Conservation (phyloP, 2,329 filamentous ascomycete genomes). For the Scedosporium dehoogii region DNA sequence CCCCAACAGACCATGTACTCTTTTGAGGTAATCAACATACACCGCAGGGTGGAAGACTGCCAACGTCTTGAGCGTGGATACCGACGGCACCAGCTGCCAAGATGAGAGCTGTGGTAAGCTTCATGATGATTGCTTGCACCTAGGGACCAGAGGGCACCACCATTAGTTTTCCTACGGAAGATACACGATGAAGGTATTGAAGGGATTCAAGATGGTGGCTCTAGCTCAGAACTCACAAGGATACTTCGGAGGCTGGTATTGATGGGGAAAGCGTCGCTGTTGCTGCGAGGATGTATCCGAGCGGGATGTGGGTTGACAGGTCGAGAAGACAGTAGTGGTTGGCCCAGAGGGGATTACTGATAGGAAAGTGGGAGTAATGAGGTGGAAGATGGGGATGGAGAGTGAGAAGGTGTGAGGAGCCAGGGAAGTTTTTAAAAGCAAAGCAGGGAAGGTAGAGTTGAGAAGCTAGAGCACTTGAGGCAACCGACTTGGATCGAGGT, state of each 20-base stretch:
- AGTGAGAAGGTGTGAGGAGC: neutral
- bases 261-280: too few relatives aligned
- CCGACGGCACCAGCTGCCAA: slow-evolving; percentile 30
- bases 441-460: neutral
- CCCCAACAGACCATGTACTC: neutral
- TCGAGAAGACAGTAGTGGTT: too few relatives aligned
- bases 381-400: neutral
- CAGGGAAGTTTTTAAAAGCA: neutral
- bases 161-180: neutral
- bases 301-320: too few relatives aligned
- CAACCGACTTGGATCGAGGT: neutral
- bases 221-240: too few relatives aligned
- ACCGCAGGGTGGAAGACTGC: slow-evolving; percentile 38
- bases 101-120: slow-evolving; percentile 31
- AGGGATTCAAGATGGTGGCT: neutral
- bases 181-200: too few relatives aligned
- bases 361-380: neutral
- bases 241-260: too few relatives aligned
- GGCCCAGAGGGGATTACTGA: neutral
- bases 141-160: neutral
- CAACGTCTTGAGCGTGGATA: slow-evolving; percentile 28
- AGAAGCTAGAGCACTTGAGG: neutral
- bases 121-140: slow-evolving; percentile 37
- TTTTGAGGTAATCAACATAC: slow-evolving; percentile 29
- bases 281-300: too few relatives aligned